phyloP scores from a whole-genome alignment of 345 rosid species.

The Diplotaxis tenuifolia region DNA sequence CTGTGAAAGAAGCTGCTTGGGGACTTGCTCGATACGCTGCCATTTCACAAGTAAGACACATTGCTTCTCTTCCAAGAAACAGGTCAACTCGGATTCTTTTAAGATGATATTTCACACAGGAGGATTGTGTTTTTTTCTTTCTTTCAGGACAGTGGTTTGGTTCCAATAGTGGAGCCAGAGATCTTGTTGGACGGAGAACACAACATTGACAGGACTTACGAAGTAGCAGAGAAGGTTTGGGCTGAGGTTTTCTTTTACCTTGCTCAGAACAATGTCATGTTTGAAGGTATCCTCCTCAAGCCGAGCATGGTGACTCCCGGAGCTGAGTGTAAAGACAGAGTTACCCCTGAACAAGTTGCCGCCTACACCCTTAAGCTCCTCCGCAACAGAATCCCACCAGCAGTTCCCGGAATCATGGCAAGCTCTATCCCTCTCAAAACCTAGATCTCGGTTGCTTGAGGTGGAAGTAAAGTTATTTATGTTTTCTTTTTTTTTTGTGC shows the following conservation, averaged over 20 bases:
- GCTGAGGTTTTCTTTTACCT: conserved; percentile 97
- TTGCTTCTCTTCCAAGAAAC: conserved; percentile 16
- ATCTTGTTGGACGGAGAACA: conserved; percentile 96
- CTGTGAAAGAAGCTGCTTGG: conserved; percentile 99
- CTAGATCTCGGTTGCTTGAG: conserved; percentile 10
- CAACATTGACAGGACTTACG: conserved; percentile 85
- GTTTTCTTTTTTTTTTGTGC: conserved; percentile 22
- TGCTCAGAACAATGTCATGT: conserved; percentile 92
- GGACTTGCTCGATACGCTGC: conserved; percentile 98
- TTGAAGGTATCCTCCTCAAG: conserved; percentile 95
- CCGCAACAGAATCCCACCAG: conserved; percentile 75
- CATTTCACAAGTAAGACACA: conserved; percentile 65
- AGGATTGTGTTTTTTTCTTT: conserved; percentile 3
- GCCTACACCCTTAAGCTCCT: conserved; percentile 95
- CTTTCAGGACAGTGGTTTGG: conserved; percentile 83
- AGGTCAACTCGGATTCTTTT: not conserved
- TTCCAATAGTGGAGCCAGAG: conserved; percentile 99
- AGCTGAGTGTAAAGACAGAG: conserved; percentile 85
- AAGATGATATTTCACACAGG: not conserved
- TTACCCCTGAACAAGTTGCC: conserved; percentile 83
- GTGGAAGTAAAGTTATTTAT: not conserved
- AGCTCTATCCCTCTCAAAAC: conserved; percentile 26
- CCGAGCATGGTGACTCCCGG: conserved; percentile 99
- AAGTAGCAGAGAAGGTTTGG: conserved; percentile 93
- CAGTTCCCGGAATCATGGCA: conserved; percentile 99